Evolutionary conservation across 805 yeast species (phyloP).

Genomic region (Candida maltosa): DNA sequence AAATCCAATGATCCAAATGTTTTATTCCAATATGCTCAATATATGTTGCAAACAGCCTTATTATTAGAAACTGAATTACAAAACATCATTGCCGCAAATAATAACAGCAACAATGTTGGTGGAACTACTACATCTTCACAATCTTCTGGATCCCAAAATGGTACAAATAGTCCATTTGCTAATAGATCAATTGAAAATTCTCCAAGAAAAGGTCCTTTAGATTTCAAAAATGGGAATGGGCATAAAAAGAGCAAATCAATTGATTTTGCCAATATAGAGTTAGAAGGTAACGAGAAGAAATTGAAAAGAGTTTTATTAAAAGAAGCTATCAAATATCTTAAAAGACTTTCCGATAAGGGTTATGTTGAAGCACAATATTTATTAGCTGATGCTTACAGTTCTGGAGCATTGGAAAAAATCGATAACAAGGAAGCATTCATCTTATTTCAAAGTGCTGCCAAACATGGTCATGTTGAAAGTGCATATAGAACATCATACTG

Average conservation of each 20-base stretch:
- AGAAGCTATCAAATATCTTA: conserved; percentile 72
- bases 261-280: conserved; percentile 13
- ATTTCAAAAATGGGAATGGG: background rate
- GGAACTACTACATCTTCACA: conserved; percentile 8
- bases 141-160: conserved; percentile 7
- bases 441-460: conserved; percentile 85
- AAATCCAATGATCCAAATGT: conserved; percentile 81
- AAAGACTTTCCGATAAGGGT: conserved; percentile 73
- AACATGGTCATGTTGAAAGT: conserved; percentile 87
- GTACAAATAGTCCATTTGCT: conserved; percentile 3
- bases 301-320: conserved; percentile 59
- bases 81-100: conserved; percentile 2
- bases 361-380: conserved; percentile 88
- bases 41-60: conserved; percentile 81
- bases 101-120: conserved; percentile 4
- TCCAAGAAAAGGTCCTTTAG: conserved; percentile 13
- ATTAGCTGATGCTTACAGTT: conserved; percentile 83
- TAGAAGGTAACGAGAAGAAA: conserved; percentile 17
- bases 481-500: conserved; percentile 90
- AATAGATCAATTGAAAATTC: conserved; percentile 17
- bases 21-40: conserved; percentile 89
- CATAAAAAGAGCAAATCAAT: conserved; percentile 22
- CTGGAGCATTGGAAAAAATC: conserved; percentile 78
- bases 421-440: conserved; percentile 74
- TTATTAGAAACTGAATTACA: conserved; percentile 40